Conservation (phyloP, 2,329 filamentous ascomycete species). For the Cladophialophora carrionii region DNA sequence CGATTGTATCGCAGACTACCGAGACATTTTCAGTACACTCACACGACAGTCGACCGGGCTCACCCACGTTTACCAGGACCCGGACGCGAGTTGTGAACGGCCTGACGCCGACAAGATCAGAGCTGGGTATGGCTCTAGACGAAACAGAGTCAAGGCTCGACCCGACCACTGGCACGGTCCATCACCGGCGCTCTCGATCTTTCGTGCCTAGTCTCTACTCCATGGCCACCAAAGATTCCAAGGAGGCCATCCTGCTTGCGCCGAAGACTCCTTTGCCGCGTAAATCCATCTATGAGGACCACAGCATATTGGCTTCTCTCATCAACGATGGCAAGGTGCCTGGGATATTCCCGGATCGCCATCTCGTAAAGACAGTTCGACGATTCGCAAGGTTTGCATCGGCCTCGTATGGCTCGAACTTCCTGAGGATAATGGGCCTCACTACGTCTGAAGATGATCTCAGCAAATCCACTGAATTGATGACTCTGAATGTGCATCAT, state of each 20-base stretch:
- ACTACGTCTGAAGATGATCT: constrained; percentile 32
- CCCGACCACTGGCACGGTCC: constrained; percentile 35
- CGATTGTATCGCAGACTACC: constrained; percentile 46
- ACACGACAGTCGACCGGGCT: constrained; percentile 44
- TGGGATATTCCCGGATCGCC: constrained; percentile 51
- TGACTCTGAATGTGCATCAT: constrained; percentile 44
- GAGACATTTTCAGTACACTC: constrained; percentile 49
- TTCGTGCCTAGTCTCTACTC: constrained; percentile 53
- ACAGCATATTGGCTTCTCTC: constrained; percentile 49
- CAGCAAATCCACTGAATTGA: constrained; percentile 42
- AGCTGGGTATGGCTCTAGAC: constrained; percentile 45
- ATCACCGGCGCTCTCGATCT: constrained; percentile 46
- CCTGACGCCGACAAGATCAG: constrained; percentile 49
- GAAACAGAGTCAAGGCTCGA: constrained; percentile 40
- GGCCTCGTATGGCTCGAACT: constrained; percentile 53
- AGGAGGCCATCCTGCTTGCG: constrained; percentile 49
- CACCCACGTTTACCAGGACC: constrained; percentile 45
- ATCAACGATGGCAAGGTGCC: constrained; percentile 51
- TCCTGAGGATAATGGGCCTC: constrained; percentile 53
- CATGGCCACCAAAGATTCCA: constrained; percentile 49
- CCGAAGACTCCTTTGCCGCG: constrained; percentile 44
- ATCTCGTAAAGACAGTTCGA: constrained; percentile 52
- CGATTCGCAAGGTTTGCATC: constrained; percentile 54
- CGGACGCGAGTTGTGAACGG: constrained; percentile 51
- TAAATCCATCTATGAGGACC: constrained; percentile 53